Evolutionary conservation across 441 rosid species (phyloP).

Genomic region (Adansonia grandidieri): DNA sequence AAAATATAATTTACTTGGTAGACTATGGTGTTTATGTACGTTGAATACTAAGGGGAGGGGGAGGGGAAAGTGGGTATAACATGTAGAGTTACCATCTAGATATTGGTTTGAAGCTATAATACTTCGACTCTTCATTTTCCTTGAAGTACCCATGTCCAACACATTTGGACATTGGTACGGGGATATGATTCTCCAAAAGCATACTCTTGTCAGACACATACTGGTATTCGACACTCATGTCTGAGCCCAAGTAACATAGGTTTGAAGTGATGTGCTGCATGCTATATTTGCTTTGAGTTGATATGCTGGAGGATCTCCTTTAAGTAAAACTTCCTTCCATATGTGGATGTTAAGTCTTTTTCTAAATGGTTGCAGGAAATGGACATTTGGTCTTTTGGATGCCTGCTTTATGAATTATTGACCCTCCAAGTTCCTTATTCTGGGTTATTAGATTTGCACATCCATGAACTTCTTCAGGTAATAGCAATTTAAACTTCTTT

Average conservation of each 20-base stretch:
- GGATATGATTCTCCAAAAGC: too few species aligned
- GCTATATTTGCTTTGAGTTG: neutral
- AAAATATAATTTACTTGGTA: neutral
- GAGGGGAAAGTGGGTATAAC: neutral
- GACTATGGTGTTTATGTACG: neutral
- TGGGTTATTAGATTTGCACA: constrained; percentile 60
- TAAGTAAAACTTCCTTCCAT: neutral
- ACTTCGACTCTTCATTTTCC: too few species aligned
- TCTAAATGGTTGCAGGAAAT: constrained; percentile 71
- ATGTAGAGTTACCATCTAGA: neutral
- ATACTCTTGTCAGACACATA: too few species aligned
- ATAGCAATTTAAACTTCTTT: neutral
- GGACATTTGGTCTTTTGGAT: constrained; percentile 96
- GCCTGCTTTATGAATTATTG: constrained; percentile 82
- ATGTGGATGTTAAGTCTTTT: constrained; percentile 13
- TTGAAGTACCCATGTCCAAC: too few species aligned
- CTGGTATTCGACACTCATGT: too few species aligned
- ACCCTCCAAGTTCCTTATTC: constrained; percentile 80
- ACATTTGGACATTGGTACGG: too few species aligned
- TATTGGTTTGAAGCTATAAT: neutral
- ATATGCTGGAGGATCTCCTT: neutral
- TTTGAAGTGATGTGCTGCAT: neutral
- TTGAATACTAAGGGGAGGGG: neutral
- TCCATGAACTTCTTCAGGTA: constrained; percentile 83
- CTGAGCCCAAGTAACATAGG: too few species aligned